These are phyloP conservation scores for Syzygium aqueum DNA, from an alignment of 345 rosid genomes.

Conservation along the genomic window DNA sequence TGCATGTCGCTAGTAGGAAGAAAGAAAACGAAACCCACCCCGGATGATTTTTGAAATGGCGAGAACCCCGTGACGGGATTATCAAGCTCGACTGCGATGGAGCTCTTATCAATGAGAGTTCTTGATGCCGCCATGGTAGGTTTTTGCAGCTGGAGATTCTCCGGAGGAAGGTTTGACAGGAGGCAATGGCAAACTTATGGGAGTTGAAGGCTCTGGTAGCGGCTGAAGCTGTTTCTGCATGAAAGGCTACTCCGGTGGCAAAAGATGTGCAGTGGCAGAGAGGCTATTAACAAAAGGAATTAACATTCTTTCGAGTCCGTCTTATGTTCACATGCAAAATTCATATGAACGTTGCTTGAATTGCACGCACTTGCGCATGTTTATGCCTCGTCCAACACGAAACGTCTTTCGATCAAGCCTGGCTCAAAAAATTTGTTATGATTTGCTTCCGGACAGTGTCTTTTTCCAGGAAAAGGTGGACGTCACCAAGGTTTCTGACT, in stretches of 20 bases:
- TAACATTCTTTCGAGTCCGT: background rate
- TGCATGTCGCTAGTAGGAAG: background rate
- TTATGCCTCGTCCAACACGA: background rate
- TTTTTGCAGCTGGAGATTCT: fast-evolving
- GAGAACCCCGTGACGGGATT: background rate
- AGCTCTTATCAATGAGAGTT: background rate
- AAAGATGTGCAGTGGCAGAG: background rate
- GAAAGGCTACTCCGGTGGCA: background rate
- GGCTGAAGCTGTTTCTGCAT: background rate
- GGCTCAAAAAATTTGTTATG: fast-evolving
- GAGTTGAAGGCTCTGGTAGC: background rate
- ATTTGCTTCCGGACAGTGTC: background rate
- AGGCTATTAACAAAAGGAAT: background rate
- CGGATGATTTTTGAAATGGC: background rate
- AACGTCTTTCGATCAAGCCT: background rate
- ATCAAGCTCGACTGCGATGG: fast-evolving
- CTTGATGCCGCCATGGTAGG: background rate
- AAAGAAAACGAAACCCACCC: fast-evolving
- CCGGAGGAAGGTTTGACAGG: background rate
- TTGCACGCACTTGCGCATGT: background rate
- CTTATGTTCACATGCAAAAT: background rate
- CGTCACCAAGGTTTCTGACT: no score
- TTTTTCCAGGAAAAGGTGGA: background rate
- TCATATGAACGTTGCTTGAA: background rate
- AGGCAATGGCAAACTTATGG: fast-evolving